These are phyloP conservation scores for Daedaleopsis nitida DNA, from an alignment of 768 basidiomycete species.

Conservation along the genomic window DNA sequence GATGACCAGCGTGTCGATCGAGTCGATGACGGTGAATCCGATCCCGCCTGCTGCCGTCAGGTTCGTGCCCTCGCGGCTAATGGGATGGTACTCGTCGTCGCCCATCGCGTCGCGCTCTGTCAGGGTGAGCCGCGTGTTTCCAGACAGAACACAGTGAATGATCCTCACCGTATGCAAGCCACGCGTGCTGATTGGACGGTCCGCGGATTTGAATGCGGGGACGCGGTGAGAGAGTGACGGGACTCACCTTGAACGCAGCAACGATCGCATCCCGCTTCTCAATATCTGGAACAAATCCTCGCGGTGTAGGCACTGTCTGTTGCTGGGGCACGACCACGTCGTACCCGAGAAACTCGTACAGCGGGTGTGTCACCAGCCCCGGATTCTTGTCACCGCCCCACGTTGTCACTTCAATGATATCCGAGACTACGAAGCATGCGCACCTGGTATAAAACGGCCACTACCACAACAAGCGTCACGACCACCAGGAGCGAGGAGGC, in stretches of 20 bases:
- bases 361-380: conserved; percentile 6
- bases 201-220: conserved; percentile 12
- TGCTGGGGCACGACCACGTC: neutral
- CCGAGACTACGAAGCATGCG: neutral
- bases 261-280: conserved; percentile 70
- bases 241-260: conserved; percentile 73
- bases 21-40: conserved; percentile 88
- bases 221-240: neutral
- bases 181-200: conserved; percentile 63
- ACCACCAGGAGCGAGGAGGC: conserved; percentile 15
- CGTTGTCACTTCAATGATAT: neutral
- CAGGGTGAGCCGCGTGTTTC: conserved; percentile 14
- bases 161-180: conserved; percentile 78
- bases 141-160: conserved; percentile 7
- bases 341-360: conserved; percentile 25
- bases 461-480: conserved; percentile 9
- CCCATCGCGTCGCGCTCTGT: conserved; percentile 90
- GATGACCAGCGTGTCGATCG: conserved; percentile 83
- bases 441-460: conserved; percentile 17
- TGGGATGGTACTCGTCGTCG: conserved; percentile 89
- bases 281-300: conserved; percentile 55
- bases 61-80: conserved; percentile 74
- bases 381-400: conserved; percentile 7
- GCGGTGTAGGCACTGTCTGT: neutral
- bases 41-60: conserved; percentile 76